Evolutionary conservation across 805 yeast genomes (phyloP).

Genomic region (Yamadazyma laniorum): DNA sequence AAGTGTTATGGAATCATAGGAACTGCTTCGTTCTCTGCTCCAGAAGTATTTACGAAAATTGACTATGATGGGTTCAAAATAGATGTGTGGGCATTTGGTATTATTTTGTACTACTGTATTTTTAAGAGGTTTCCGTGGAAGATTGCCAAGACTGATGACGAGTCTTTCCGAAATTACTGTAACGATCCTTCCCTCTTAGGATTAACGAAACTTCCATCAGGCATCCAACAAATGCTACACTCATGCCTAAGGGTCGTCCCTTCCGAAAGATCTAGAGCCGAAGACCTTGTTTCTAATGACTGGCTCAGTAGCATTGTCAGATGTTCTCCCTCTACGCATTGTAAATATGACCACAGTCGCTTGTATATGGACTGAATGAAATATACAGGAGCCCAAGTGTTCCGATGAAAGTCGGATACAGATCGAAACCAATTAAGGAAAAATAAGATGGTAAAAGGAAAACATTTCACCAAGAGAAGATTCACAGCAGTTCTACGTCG

Average conservation of each 20-base stretch:
- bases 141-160: constrained; percentile 25
- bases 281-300: neutral
- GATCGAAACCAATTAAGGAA: no score
- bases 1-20: constrained; percentile 47
- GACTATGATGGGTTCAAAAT: constrained; percentile 40
- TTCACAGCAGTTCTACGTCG: no score
- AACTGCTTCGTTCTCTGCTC: constrained; percentile 44
- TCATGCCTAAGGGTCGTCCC: constrained; percentile 5
- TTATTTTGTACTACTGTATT: constrained; percentile 35
- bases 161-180: neutral
- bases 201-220: neutral
- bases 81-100: constrained; percentile 54
- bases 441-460: no score
- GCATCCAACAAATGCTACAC: neutral
- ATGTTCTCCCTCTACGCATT: constrained; percentile 4
- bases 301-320: constrained; percentile 9
- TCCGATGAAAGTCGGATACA: no score
- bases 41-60: constrained; percentile 41
- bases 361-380: neutral
- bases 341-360: constrained; percentile 6
- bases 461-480: no score
- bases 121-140: constrained; percentile 47
- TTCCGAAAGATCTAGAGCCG: constrained; percentile 2
- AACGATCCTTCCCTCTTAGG: no score
- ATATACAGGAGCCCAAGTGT: neutral